Conservation (phyloP, 805 yeast genomes). For the Starmerella bacillaris region DNA sequence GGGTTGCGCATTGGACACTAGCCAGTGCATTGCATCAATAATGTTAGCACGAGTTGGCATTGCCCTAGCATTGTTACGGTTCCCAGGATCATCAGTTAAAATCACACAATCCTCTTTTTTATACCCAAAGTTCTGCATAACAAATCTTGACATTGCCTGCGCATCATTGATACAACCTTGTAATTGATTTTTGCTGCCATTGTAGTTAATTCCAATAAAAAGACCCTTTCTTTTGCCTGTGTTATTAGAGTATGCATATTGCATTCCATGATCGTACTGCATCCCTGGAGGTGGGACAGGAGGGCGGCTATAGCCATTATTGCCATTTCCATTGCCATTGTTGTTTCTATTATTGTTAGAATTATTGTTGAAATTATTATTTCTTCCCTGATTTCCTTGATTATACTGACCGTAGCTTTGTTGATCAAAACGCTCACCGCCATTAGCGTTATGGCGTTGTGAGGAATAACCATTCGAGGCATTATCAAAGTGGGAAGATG, state of each 20-base stretch:
- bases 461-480: too few species aligned
- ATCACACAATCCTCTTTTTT: constrained; percentile 25
- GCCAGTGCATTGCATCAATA: constrained; percentile 65
- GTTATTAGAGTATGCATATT: constrained; percentile 49
- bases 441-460: too few species aligned
- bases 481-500: too few species aligned
- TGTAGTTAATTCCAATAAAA: constrained; percentile 61
- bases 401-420: background rate
- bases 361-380: background rate
- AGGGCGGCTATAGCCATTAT: constrained; percentile 1
- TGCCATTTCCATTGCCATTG: background rate
- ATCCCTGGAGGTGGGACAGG: constrained; percentile 21
- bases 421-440: too few species aligned
- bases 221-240: constrained; percentile 58
- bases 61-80: constrained; percentile 23
- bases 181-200: constrained; percentile 41
- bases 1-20: constrained; percentile 51
- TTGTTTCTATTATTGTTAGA: background rate
- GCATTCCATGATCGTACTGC: constrained; percentile 23
- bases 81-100: constrained; percentile 24
- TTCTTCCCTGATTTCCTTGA: background rate
- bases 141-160: constrained; percentile 28
- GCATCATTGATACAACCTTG: constrained; percentile 73
- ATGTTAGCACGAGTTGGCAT: constrained; percentile 56
- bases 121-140: constrained; percentile 25